A percentile compares a stretch with the other conserved stretches of the same genome.
Evolutionary conservation across 805 yeast species (phyloP).

Genomic region (Suhomyces faveliae): DNA sequence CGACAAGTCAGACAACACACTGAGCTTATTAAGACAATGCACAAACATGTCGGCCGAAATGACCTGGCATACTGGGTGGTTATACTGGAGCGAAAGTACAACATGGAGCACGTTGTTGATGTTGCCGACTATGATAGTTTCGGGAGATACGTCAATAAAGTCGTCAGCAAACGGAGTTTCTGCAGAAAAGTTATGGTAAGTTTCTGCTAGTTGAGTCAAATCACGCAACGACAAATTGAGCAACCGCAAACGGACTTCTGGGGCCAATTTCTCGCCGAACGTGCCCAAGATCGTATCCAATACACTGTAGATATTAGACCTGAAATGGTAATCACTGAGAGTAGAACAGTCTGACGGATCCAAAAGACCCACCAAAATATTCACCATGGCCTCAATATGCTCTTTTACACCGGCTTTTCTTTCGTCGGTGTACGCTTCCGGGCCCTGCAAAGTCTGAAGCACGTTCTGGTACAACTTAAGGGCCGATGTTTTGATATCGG

Average conservation of each 20-base stretch:
- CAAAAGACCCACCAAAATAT: slow-evolving; percentile 17
- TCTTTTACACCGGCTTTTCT: slow-evolving; percentile 35
- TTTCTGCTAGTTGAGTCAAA: slow-evolving; percentile 11
- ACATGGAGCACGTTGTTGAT: slow-evolving; percentile 34
- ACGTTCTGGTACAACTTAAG: slow-evolving; percentile 54
- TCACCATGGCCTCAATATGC: slow-evolving; percentile 20
- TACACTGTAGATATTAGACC: slow-evolving; percentile 26
- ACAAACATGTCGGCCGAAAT: slow-evolving; percentile 21
- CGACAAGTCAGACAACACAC: slow-evolving; percentile 42
- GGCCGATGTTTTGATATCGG: slow-evolving; percentile 47
- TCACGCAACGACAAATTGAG: slow-evolving; percentile 21
- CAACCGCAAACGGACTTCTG: slow-evolving; percentile 15
- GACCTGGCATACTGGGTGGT: slow-evolving; percentile 14
- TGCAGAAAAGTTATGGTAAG: neutral
- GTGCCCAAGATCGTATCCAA: slow-evolving; percentile 24
- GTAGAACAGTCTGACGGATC: neutral
- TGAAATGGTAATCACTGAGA: neutral
- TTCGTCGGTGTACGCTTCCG: slow-evolving; percentile 42
- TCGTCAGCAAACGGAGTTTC: neutral
- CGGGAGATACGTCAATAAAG: slow-evolving; percentile 14
- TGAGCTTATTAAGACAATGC: slow-evolving; percentile 33
- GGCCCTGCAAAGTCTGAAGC: slow-evolving; percentile 50
- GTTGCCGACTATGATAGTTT: slow-evolving; percentile 17
- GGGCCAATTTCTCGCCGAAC: slow-evolving; percentile 25
- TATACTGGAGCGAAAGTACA: slow-evolving; percentile 29